These are phyloP conservation scores for Boletus vinaceobasis DNA, from an alignment of 768 basidiomycete genomes.

Conservation along the genomic window DNA sequence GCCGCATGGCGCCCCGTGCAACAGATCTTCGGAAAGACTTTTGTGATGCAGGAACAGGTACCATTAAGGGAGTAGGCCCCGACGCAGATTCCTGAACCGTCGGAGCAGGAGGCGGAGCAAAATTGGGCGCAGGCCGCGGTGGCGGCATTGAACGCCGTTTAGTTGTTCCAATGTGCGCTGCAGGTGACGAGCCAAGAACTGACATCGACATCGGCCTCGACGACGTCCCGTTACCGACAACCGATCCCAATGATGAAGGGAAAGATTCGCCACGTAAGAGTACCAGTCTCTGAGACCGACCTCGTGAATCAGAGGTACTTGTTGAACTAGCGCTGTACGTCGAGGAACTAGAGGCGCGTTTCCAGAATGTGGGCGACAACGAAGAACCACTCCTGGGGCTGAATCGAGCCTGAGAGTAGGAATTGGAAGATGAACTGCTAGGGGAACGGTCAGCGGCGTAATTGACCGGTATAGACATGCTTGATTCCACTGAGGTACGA, in stretches of 20 bases:
- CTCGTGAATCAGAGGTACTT: slow-evolving; percentile 41
- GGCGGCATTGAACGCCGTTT: slow-evolving; percentile 68
- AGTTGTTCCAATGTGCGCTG: slow-evolving; percentile 24
- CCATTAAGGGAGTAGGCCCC: not conserved
- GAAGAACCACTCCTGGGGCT: slow-evolving; percentile 46
- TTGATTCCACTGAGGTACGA: slow-evolving; percentile 24
- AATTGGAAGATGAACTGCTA: slow-evolving; percentile 39
- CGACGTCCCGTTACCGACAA: not conserved
- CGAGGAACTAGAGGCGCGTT: slow-evolving; percentile 52
- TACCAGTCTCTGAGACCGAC: slow-evolving; percentile 8
- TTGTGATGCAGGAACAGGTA: slow-evolving; percentile 12
- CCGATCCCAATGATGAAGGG: slow-evolving; percentile 11
- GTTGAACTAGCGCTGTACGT: slow-evolving; percentile 41
- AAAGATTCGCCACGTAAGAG: slow-evolving; percentile 5
- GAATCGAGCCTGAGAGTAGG: slow-evolving; percentile 21
- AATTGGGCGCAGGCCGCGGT: slow-evolving; percentile 67
- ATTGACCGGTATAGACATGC: slow-evolving; percentile 29
- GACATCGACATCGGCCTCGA: slow-evolving; percentile 24
- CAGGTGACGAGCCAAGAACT: slow-evolving; percentile 9
- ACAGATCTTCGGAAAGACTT: slow-evolving; percentile 55
- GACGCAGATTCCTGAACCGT: slow-evolving; percentile 18
- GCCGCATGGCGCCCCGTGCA: slow-evolving; percentile 51
- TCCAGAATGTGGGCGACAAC: slow-evolving; percentile 49
- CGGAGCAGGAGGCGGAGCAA: slow-evolving; percentile 69
- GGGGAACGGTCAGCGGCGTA: slow-evolving; percentile 33